Evolutionary conservation across 495 filamentous ascomycete species (phyloP).

Genomic region (Podospora bellae-mahoneyi): DNA sequence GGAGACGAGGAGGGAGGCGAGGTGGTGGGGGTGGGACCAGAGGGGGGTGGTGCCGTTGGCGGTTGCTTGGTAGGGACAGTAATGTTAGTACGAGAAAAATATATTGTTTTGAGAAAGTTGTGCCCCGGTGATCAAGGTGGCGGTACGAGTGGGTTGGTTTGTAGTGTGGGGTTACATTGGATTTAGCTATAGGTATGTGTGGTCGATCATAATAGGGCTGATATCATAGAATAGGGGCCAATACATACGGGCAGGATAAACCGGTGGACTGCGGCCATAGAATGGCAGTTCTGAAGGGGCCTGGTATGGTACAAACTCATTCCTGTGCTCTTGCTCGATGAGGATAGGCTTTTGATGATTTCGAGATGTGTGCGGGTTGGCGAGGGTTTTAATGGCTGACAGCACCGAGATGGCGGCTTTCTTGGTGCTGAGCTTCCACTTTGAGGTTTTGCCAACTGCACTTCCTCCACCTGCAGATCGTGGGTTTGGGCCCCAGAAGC

Average conservation of each 20-base stretch:
- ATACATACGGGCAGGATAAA: slow-evolving; percentile 51
- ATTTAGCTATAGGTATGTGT: background rate
- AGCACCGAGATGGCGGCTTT: slow-evolving; percentile 22
- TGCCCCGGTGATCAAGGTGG: background rate
- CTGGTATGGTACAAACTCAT: background rate
- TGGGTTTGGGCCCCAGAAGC: background rate
- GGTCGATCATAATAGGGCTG: background rate
- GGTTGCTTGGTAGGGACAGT: slow-evolving; percentile 31
- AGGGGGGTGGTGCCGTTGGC: slow-evolving; percentile 45
- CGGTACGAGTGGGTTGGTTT: background rate
- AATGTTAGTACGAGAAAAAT: background rate
- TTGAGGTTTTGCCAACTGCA: background rate
- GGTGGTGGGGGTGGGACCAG: slow-evolving; percentile 36
- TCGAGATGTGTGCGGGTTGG: background rate
- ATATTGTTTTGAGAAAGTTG: background rate
- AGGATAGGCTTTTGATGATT: background rate
- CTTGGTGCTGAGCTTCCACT: slow-evolving; percentile 17
- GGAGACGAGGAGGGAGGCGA: slow-evolving; percentile 34
- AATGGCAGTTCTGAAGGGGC: slow-evolving; percentile 28
- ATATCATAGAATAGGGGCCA: background rate
- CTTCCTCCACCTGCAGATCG: background rate
- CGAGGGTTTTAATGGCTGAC: slow-evolving; percentile 11
- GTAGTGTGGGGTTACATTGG: background rate
- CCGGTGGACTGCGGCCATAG: slow-evolving; percentile 41
- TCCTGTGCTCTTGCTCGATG: background rate